Base-by-base conservation (phyloP, 2,329 filamentous ascomycete genomes). In the Cadophora luteo-olivacea region DNA sequence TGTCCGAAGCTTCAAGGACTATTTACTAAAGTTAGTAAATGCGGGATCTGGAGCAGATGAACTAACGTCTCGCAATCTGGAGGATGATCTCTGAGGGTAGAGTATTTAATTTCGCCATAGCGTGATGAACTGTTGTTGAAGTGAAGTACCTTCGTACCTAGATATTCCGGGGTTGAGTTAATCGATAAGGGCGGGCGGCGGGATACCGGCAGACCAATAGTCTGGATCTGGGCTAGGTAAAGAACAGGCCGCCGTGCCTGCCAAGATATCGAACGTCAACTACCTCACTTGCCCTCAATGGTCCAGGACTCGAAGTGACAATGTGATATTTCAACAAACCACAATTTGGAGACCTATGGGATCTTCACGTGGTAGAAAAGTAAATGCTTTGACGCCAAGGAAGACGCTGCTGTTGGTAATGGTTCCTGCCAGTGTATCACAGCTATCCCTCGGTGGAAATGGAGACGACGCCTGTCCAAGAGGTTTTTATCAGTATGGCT, bases 1-100 rank as follows among this genome's bases (percentile, higher is more conserved):
- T 85, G 71, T 93, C 87, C 52, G 78, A 75, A 19, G 89, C 84
- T n/a, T 87, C 83, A 70, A 94, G 86, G 76, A 85, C 89, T 92
- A 76, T 68, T 64, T 67, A n/a, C 24, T n/a, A 25, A 19, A 51
- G 14, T 68, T 49, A 69, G 63, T 49, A 32, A 16, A n/a, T 38
- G 22, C 29, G 9, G 22, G 32, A 52, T 22, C 19, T 54, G 6
- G n/a, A 24, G 29, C 4, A 48, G 38, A 22, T 24, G 22, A 38
- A 72, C 73, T 68, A 72, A 75, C 76, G 76, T 11, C 65, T 67
- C 54, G 69, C 65, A 49, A 77, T 72, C n/a, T 78, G 70, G 22
- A 77, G 61, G 14, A 78, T 68, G n/a, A 78, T 72, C 55, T 78
- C 76, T 8, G 74, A 70, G 24, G 76, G 76, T n/a, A 78, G 73